Percentiles rank a stretch among this genome's conserved stretches.
Evolutionary conservation across 352 stramenopile genomes (phyloP).

Genomic region (Globisporangium parvum): DNA sequence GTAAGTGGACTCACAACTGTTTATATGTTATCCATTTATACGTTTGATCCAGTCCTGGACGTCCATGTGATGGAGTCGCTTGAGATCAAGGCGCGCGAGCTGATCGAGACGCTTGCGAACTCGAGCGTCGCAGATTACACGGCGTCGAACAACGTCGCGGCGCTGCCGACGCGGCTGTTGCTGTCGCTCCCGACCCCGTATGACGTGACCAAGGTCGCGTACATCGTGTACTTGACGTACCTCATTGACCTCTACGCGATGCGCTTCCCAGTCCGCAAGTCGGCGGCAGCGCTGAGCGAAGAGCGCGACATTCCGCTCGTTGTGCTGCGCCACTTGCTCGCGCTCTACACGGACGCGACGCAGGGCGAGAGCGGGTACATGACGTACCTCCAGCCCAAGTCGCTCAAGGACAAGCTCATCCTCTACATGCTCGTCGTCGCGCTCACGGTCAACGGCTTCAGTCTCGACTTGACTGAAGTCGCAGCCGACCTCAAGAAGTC

Average conservation of each 20-base stretch:
- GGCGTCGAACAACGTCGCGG: conserved; percentile 31
- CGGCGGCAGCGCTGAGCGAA: conserved; percentile 58
- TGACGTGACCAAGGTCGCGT: conserved; percentile 59
- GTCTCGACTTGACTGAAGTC: conserved; percentile 66
- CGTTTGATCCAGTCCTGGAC: conserved; percentile 45
- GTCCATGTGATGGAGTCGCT: conserved; percentile 66
- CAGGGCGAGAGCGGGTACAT: conserved; percentile 45
- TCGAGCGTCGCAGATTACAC: conserved; percentile 55
- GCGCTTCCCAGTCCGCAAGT: conserved; percentile 62
- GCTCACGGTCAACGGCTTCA: conserved; percentile 71
- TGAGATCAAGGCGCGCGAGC: conserved; percentile 66
- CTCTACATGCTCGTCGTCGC: conserved; percentile 71
- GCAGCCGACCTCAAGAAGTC: conserved; percentile 63
- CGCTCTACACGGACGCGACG: conserved; percentile 64
- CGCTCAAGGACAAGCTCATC: conserved; percentile 76
- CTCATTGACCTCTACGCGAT: conserved; percentile 59
- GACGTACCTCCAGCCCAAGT: conserved; percentile 71
- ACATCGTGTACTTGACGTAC: conserved; percentile 73
- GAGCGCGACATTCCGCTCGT: conserved; percentile 71
- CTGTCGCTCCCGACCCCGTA: conserved; percentile 61
- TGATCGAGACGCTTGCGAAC: conserved; percentile 52
- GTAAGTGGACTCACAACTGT: not conserved
- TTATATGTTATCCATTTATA: not conserved
- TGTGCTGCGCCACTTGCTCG: conserved; percentile 57
- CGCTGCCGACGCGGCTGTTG: conserved; percentile 58